These are phyloP conservation scores for Protea cynaroides DNA, from an alignment of 164 flowering plant species.

Conservation along the genomic window DNA sequence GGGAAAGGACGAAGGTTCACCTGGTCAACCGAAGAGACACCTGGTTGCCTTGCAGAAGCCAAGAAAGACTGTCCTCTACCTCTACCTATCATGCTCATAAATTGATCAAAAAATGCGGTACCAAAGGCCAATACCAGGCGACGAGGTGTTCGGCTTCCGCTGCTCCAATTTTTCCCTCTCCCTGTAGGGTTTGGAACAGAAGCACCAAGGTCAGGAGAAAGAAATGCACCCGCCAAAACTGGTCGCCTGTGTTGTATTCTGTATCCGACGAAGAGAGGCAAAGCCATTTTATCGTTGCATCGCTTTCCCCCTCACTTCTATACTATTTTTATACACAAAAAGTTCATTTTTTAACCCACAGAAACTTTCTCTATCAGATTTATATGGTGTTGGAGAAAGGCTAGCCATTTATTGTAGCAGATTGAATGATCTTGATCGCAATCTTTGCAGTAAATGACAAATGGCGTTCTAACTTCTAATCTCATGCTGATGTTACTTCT, in stretches of 20 bases:
- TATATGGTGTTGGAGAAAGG: too few species aligned
- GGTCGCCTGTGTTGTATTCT: neutral
- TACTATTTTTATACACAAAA: too few species aligned
- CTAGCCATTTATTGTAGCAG: too few species aligned
- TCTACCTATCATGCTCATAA: constrained; percentile 39
- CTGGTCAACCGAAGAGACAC: constrained; percentile 46
- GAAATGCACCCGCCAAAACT: constrained; percentile 5
- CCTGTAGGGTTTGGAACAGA: constrained; percentile 7
- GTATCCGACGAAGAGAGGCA: neutral
- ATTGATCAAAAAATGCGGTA: constrained; percentile 42
- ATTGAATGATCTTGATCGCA: too few species aligned
- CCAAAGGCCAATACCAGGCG: constrained; percentile 58
- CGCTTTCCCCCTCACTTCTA: neutral
- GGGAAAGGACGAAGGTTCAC: constrained; percentile 18
- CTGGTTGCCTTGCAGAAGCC: constrained; percentile 55
- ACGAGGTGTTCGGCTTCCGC: constrained; percentile 26
- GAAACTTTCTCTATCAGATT: too few species aligned
- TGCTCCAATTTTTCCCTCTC: constrained; percentile 10
- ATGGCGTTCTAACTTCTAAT: too few species aligned
- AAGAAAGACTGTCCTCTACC: constrained; percentile 34
- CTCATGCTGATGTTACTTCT: too few species aligned
- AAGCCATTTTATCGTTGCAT: constrained; percentile 4
- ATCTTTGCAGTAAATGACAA: too few species aligned
- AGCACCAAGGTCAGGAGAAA: neutral
- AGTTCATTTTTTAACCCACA: too few species aligned